Evolutionary conservation across 495 filamentous ascomycete genomes (phyloP), one percentile per base, ranked within the genome.

Genomic region (Penicillium macrosclerotiorum): DNA sequence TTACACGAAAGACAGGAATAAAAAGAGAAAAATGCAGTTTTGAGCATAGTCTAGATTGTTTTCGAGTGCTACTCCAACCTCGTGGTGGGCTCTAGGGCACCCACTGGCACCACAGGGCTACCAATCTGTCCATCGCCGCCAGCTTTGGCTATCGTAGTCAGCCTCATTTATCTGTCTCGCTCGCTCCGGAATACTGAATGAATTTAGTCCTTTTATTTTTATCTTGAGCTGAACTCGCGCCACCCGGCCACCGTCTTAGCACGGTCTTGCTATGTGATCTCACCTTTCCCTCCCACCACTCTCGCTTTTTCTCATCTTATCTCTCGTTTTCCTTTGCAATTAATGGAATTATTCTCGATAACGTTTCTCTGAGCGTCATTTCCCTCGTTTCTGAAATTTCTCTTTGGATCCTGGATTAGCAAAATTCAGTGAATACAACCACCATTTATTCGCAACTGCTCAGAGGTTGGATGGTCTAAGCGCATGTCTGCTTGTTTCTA

Each of bases 301-400:
- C 40, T 45, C 29, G 29, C 36, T 32, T 37, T 36, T 12, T 31
- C 29, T 26, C 39, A 36, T 47, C 24, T 33, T 34, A 38, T 36
- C 19, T 36, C 36, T 41, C 37, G 20, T 42, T 38, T 29, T 12
- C 32, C 11, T 20, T n/a, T 27, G 2, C 11, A 30, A 31, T 25
- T 12, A 37, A 25, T 33, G 47, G 33, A 17, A 39, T n/a, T 49
- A 12, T 19, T 26, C 17, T 41, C n/a, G 3, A 32, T 35, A 26
- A 19, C 38, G 29, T 34, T 49, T 37, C 19, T 31, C 20, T 42
- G 34, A 38, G 39, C 34, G 44, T 23, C 39, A 22, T 47, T n/a
- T 33, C 47, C 37, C 35, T 55, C 52, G 47, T 55, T 55, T 51
- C 26, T 35, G 47, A 13, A 46, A 45, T 31, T 30, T 31, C 35